Evolutionary conservation across 2,329 filamentous ascomycete genomes (phyloP).

Genomic region (Phyllosticta ampelicida): DNA sequence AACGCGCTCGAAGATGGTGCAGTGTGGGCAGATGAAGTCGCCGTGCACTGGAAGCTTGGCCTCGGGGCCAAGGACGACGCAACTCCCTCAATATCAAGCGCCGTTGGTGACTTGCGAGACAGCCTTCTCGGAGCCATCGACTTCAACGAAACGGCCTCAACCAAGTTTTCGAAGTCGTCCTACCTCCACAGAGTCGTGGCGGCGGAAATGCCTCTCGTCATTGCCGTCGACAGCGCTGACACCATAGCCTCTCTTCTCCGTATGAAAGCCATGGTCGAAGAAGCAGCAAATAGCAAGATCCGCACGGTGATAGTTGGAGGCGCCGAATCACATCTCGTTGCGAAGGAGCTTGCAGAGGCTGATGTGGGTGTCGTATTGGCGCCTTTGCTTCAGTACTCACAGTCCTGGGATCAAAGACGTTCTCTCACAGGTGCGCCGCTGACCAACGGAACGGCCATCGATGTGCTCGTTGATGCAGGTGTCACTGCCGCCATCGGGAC

Average conservation of each 20-base stretch:
- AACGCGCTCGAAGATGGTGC: conserved; percentile 23
- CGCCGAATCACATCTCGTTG: conserved; percentile 52
- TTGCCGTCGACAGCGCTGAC: conserved; percentile 54
- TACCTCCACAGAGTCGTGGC: conserved; percentile 45
- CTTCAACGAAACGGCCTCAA: conserved; percentile 23
- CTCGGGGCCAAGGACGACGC: conserved; percentile 34
- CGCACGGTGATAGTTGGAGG: conserved; percentile 51
- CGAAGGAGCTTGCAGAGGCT: conserved; percentile 46
- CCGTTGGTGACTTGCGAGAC: conserved; percentile 40
- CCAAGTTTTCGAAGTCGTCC: conserved; percentile 25
- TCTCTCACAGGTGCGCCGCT: conserved; percentile 54
- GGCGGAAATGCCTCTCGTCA: conserved; percentile 44
- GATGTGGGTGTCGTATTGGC: conserved; percentile 49
- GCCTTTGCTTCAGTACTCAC: conserved; percentile 46
- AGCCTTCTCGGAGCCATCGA: conserved; percentile 45
- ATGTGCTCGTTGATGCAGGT: conserved; percentile 47
- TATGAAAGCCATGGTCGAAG: conserved; percentile 48
- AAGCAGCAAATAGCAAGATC: conserved; percentile 29
- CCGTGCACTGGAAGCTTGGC: conserved; percentile 42
- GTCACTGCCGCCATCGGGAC: conserved; percentile 49
- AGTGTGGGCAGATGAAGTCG: conserved; percentile 29
- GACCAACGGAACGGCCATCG: conserved; percentile 53
- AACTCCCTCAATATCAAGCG: conserved; percentile 43
- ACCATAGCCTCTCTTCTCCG: conserved; percentile 49
- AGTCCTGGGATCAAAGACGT: conserved; percentile 51